These are phyloP conservation scores for Adiantum capillusveneris DNA, from an alignment of 75 land plant genomes.

Conservation along the genomic window DNA sequence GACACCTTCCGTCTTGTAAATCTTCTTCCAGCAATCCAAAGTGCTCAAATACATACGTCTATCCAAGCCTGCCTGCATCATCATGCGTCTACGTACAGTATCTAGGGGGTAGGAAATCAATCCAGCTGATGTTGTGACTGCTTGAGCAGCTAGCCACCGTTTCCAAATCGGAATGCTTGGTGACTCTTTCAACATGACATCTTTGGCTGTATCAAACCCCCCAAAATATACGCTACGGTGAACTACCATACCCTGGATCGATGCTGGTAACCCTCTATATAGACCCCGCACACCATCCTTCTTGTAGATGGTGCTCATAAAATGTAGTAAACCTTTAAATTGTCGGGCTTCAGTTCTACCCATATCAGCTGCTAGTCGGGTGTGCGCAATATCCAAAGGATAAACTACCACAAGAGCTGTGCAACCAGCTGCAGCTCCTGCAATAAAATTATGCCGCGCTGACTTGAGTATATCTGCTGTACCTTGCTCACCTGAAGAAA, in stretches of 20 bases:
- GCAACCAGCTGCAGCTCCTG: conserved; percentile 90
- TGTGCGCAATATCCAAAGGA: conserved; percentile 96
- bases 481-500: conserved; percentile 27
- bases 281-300: conserved; percentile 78
- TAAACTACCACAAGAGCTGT: conserved; percentile 78
- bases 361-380: conserved; percentile 87
- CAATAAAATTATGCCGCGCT: conserved; percentile 65
- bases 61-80: conserved; percentile 96
- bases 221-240: conserved; percentile 93
- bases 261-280: conserved; percentile 86
- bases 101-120: conserved; percentile 86
- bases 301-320: conserved; percentile 56
- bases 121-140: conserved; percentile 85
- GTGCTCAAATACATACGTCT: conserved; percentile 59
- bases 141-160: conserved; percentile 82
- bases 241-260: conserved; percentile 88
- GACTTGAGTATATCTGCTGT: conserved; percentile 26
- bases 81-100: conserved; percentile 87
- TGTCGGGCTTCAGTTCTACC: conserved; percentile 67
- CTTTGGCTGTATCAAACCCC: conserved; percentile 90
- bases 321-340: conserved; percentile 70
- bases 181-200: conserved; percentile 42
- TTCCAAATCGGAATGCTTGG: conserved; percentile 62
- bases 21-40: conserved; percentile 83
- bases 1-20: conserved; percentile 61